Base-by-base conservation (phyloP, 805 yeast genomes). In the Alloascoidea africana region DNA sequence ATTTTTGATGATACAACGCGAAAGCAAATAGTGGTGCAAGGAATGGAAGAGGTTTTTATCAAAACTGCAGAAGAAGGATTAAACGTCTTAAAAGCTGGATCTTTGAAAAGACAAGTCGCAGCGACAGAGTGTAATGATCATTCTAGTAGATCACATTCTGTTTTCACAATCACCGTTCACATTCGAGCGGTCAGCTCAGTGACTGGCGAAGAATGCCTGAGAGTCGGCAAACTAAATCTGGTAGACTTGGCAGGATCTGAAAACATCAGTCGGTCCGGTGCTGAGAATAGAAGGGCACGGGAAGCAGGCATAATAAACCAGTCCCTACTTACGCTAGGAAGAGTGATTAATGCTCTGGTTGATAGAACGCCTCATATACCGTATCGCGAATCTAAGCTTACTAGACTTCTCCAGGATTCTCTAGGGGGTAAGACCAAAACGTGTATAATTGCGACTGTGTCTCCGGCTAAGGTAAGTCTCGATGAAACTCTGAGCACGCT, bases 211-310 rank as follows among this genome's bases (percentile, higher is more conserved):
- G 76, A 70, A 39, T 46, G 62, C 16, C 66, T 66, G 42, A 60
- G 74, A 44, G 57, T 63, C 32, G 76, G 85, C 4, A 84, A 83
- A 49, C 66, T 84, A 53, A 84, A 86, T 51, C 60, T 86, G 16
- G 97, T 89, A 4, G 97, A 89, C 59, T 64, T 89, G 45, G 98
- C 97, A 0, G 97, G 98, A 0, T 82, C 94, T 3, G 98, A 89
- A 54, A 87, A 87, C 52, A 78, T 89, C 38, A 70, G 65, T 44
- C 64, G 85, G 48, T 82, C 95, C 0, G 98, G 98, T 2, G 95
- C 96, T 0, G 65, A 73, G 16, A 76, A 81, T 46, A 79, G 74
- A 51, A 65, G 95, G 34, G 96, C 95, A 0, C 76, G 85, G 45
- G 98, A 89, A 52, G 95, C 96, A 0, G 96, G 96, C 0, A 73